Evolutionary conservation across 2,329 filamentous ascomycete species (phyloP).

Genomic region (Colletotrichum sp.): DNA sequence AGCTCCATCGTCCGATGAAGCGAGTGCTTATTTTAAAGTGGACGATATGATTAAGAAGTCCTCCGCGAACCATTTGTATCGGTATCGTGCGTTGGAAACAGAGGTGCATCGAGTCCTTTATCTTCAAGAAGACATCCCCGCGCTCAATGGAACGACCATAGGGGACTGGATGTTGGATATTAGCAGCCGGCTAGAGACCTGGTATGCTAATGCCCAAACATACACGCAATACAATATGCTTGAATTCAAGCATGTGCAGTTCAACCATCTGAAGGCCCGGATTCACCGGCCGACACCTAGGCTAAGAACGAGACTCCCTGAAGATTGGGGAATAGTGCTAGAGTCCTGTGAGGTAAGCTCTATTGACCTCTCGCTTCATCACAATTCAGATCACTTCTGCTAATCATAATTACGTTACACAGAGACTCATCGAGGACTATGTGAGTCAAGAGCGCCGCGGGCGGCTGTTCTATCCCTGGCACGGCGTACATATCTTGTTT

Average conservation of each 20-base stretch:
- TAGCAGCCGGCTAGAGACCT: neutral
- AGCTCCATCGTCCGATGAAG: neutral
- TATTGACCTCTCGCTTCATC: no score
- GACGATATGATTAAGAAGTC: neutral
- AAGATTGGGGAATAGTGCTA: neutral
- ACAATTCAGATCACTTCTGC: no score
- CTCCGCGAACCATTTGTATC: neutral
- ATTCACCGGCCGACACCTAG: neutral
- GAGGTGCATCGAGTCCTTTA: neutral
- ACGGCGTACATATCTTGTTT: neutral
- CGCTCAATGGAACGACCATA: neutral
- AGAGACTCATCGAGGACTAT: neutral
- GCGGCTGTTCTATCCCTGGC: neutral
- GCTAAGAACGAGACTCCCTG: neutral
- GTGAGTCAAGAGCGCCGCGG: neutral
- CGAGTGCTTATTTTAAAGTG: neutral
- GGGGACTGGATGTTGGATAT: neutral
- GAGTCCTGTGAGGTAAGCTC: neutral
- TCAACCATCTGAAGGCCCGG: neutral
- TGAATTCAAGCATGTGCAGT: neutral
- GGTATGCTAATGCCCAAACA: neutral
- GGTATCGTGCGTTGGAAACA: neutral
- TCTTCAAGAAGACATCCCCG: neutral
- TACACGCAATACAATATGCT: neutral
- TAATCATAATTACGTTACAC: accelerated